Conservation (phyloP, 163 green algal species). For the Picocystis sp. region DNA sequence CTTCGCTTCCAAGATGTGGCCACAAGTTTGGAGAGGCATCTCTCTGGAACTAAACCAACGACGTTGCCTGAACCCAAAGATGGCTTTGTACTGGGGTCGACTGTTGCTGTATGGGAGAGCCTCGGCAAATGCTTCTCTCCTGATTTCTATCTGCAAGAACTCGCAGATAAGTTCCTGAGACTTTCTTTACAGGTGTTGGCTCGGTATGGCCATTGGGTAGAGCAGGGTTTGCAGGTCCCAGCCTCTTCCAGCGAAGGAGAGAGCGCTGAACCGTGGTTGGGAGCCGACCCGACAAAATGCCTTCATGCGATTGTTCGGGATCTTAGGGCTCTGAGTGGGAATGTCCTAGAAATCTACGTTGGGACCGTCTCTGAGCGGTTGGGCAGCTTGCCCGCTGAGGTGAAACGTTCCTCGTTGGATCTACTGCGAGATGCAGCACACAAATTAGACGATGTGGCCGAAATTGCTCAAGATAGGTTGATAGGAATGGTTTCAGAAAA, state of each 20-base stretch:
- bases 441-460: not conserved
- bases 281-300: too few relatives aligned
- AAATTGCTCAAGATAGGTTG: not conserved
- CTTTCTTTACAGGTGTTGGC: conserved; percentile 60
- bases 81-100: not conserved
- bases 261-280: too few relatives aligned
- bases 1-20: conserved; percentile 48
- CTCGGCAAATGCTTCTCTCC: conserved; percentile 27
- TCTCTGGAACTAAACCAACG: conserved; percentile 12
- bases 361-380: too few relatives aligned
- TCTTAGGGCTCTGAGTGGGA: too few relatives aligned
- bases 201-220: conserved; percentile 46
- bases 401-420: too few relatives aligned
- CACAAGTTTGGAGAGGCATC: not conserved
- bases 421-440: not conserved
- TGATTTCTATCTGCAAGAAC: conserved; percentile 45
- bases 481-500: conserved; percentile 26
- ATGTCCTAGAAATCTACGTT: too few relatives aligned
- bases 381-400: too few relatives aligned
- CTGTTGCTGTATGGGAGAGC: conserved; percentile 15
- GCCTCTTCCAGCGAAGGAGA: too few relatives aligned
- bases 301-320: too few relatives aligned
- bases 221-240: not conserved
- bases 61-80: not conserved
- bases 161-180: conserved; percentile 62